Conservation (phyloP, 768 basidiomycete genomes). For the Crepidotus variabilis region DNA sequence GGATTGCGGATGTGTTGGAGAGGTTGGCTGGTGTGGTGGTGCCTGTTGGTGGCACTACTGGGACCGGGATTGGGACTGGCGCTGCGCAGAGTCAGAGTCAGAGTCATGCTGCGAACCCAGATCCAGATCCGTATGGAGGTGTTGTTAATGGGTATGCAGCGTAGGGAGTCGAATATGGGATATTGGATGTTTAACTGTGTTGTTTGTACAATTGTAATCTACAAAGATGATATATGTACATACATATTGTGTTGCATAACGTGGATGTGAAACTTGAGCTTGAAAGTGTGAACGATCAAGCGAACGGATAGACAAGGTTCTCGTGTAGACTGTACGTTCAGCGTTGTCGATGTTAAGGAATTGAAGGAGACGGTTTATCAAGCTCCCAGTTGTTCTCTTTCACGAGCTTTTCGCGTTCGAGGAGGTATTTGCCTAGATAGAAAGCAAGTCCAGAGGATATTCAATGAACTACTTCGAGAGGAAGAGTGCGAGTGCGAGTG, state of each 20-base stretch:
- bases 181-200: neutral
- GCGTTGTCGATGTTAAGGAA: conserved; percentile 10
- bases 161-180: neutral
- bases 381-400: conserved; percentile 82
- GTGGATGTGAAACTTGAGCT: no score
- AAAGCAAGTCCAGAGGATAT: no score
- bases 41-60: no score
- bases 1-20: conserved; percentile 34
- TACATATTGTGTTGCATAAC: no score
- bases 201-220: neutral
- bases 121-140: neutral
- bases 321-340: no score
- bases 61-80: no score
- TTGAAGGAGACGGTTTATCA: conserved; percentile 28
- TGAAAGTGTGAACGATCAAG: no score
- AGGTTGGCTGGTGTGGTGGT: conserved; percentile 22
- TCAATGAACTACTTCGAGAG: no score
- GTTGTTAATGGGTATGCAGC: neutral
- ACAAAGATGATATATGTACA: no score
- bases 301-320: no score
- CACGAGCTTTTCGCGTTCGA: conserved; percentile 74
- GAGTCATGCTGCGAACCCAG: neutral
- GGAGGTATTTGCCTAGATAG: conserved; percentile 67
- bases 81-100: no score
- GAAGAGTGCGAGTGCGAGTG: no score